Conservation (phyloP, 2,329 filamentous ascomycete species). For the Talaromyces sp. region DNA sequence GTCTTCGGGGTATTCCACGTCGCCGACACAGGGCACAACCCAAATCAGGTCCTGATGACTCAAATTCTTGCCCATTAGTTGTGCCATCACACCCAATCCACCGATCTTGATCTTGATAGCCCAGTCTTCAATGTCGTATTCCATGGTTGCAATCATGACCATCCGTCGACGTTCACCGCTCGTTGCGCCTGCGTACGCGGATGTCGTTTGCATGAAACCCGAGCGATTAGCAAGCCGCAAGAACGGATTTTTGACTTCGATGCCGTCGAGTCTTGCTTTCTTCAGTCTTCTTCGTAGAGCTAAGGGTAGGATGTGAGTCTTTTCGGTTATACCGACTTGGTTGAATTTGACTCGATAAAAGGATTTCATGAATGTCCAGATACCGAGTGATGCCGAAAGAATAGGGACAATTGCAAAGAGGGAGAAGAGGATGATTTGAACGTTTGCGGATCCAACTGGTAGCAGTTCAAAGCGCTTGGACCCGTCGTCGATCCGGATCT, state of each 20-base stretch:
- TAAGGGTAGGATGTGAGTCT: conserved; percentile 41
- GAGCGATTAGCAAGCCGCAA: conserved; percentile 35
- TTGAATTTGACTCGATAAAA: conserved; percentile 65
- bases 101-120: conserved; percentile 68
- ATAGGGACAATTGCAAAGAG: conserved; percentile 55
- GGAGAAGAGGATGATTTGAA: conserved; percentile 54
- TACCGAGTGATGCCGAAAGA: conserved; percentile 47
- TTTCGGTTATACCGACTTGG: conserved; percentile 53
- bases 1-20: conserved; percentile 61
- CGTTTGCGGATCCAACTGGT: conserved; percentile 52
- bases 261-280: conserved; percentile 24
- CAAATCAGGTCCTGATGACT: conserved; percentile 63
- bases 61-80: conserved; percentile 64
- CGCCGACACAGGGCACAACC: conserved; percentile 61
- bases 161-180: conserved; percentile 43
- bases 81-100: conserved; percentile 66
- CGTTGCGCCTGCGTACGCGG: conserved; percentile 31
- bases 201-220: conserved; percentile 36
- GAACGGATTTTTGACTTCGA: conserved; percentile 33
- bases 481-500: conserved; percentile 54
- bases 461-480: conserved; percentile 50
- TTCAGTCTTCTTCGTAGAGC: conserved; percentile 36
- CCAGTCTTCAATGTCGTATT: conserved; percentile 69
- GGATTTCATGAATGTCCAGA: conserved; percentile 57
- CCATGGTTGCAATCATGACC: conserved; percentile 66